These are phyloP conservation scores for Ambrosia artemisiifolia DNA, from an alignment of 129 eudicot genomes.

Conservation along the genomic window DNA sequence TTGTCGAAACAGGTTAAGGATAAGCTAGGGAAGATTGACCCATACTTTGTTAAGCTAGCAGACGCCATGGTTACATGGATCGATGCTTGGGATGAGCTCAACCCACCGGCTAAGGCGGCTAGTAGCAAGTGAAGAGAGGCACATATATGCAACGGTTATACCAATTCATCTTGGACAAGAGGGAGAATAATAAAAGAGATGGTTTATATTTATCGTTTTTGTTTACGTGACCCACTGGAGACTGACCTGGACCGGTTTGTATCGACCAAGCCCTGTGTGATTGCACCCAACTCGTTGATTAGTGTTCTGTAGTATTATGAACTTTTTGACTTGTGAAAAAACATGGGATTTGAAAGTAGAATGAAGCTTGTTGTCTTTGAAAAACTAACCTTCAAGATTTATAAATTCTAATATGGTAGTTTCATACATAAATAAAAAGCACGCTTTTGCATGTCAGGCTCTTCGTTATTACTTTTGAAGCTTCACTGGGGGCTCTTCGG, in stretches of 20 bases:
- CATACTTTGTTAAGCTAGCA: slow-evolving; percentile 50
- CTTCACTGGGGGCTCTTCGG: slow-evolving; percentile 68
- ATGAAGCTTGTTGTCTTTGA: background rate
- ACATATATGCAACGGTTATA: background rate
- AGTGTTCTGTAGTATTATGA: slow-evolving; percentile 30
- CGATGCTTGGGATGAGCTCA: slow-evolving; percentile 65
- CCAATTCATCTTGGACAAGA: slow-evolving; percentile 17
- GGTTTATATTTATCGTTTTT: slow-evolving; percentile 15
- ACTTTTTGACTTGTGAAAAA: slow-evolving; percentile 10
- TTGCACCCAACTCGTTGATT: slow-evolving; percentile 2
- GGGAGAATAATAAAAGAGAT: slow-evolving; percentile 17
- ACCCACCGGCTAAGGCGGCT: slow-evolving; percentile 40
- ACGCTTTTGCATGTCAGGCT: slow-evolving; percentile 13
- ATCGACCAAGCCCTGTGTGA: slow-evolving; percentile 7
- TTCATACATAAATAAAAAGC: slow-evolving; percentile 21
- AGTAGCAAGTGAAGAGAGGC: slow-evolving; percentile 34
- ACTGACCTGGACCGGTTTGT: slow-evolving; percentile 1
- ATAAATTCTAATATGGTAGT: slow-evolving; percentile 3
- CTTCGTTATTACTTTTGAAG: slow-evolving; percentile 42
- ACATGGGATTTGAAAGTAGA: slow-evolving; percentile 8
- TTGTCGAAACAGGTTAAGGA: slow-evolving; percentile 57
- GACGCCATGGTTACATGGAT: slow-evolving; percentile 75
- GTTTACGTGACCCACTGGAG: background rate
- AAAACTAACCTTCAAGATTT: slow-evolving; percentile 21
- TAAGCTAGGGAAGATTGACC: slow-evolving; percentile 54